Evolutionary conservation across 345 rosid species (phyloP).

Genomic region (Passiflora organensis): DNA sequence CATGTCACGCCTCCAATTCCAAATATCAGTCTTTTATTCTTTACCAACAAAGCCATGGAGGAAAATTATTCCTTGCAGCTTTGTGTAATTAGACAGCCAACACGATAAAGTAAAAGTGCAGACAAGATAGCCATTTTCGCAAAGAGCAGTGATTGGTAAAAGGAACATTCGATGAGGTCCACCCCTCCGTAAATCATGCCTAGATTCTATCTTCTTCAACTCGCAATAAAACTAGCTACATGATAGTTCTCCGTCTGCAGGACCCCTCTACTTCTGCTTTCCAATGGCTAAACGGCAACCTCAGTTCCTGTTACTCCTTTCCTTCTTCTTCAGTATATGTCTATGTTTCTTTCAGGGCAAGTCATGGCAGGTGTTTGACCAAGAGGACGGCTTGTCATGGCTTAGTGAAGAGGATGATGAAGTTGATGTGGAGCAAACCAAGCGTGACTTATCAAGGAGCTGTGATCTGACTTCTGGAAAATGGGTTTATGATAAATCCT

Average conservation of each 20-base stretch:
- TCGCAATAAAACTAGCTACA: not conserved
- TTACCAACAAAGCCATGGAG: not conserved
- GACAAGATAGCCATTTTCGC: too few relatives aligned
- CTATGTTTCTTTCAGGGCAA: conserved; percentile 22
- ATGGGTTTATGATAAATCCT: conserved; percentile 70
- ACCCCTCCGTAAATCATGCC: conserved; percentile 15
- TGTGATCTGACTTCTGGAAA: conserved; percentile 71
- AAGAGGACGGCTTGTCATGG: conserved; percentile 20
- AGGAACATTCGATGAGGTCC: conserved; percentile 1
- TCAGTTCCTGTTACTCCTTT: conserved; percentile 1
- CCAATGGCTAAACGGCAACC: conserved; percentile 28
- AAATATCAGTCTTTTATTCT: not conserved
- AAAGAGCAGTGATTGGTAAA: not conserved
- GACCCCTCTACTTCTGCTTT: conserved; percentile 6
- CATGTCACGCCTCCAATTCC: conserved; percentile 2
- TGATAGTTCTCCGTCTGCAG: not conserved
- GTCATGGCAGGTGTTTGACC: conserved; percentile 27
- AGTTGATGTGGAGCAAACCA: conserved; percentile 36
- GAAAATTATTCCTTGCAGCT: not conserved
- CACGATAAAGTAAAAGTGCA: not conserved
- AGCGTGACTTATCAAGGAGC: conserved; percentile 22
- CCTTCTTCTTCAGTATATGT: conserved; percentile 4
- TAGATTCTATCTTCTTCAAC: conserved; percentile 1
- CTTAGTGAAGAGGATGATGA: conserved; percentile 33
- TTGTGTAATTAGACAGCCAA: too few relatives aligned